Evolutionary conservation across 768 basidiomycete genomes (phyloP), one percentile per base, ranked within the genome.

Genomic region (Amanita polypyramis): DNA sequence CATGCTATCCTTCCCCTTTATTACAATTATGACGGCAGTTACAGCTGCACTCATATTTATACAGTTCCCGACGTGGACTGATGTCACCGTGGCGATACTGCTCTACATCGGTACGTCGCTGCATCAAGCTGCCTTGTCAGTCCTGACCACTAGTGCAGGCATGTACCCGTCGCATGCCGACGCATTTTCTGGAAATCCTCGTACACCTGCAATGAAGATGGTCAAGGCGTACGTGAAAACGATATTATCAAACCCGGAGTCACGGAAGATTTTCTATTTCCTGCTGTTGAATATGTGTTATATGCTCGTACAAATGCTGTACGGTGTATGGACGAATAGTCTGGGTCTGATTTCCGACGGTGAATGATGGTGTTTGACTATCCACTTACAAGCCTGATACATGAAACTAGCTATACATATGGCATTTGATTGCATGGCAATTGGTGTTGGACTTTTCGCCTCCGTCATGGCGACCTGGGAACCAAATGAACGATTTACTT

Each of bases 391-490:
- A n/a, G 6, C 32, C 43, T 15, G 49, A 47, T 54, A 44, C 47
- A 5, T 25, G 33, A 29, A 30, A 44, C 4, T 54, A 98, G 95
- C 96, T 17, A 98, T 99, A 32, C 96, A 99, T 60, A 99, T 98
- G 96, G 90, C 92, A 9, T 99, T 99, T 56, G 96, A 99, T 66
- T 98, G 96, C 60, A 81, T 97, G 77, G 95, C 95, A 0, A 91
- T 99, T 44, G 92, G 81, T 0, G 89, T 99, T 45, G 96, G 96
- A 2, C 74, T 99, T 2, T 80, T 96, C 49, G 96, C 96, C 4
- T 94, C 90, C 7, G 88, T 99, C 4, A 98, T 98, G 86, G 92
- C 95, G 2, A 94, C 86, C 9, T 98, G 96, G 96, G 85, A 90
- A 33, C 87, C 92, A 0, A 92, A 98, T 66, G 85, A 87, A 56